Evolutionary conservation across 768 basidiomycete genomes (phyloP).

Genomic region (Leccinum fibrillosum): DNA sequence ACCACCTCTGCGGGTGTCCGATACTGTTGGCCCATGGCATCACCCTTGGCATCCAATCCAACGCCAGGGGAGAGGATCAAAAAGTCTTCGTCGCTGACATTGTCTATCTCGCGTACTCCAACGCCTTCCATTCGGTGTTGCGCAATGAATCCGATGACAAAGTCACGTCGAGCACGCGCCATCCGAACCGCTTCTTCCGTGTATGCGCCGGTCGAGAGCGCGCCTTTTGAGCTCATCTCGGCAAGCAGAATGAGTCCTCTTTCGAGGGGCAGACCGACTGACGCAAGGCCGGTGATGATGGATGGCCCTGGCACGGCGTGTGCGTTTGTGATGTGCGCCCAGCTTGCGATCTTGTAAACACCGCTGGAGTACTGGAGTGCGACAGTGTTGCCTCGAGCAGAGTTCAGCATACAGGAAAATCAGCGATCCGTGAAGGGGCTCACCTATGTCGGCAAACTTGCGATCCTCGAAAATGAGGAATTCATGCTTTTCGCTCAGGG

Average conservation of each 20-base stretch:
- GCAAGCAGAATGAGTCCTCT: constrained; percentile 89
- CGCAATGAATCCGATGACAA: constrained; percentile 97
- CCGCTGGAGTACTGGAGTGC: constrained; percentile 92
- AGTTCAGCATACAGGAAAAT: background rate
- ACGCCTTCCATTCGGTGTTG: constrained; percentile 78
- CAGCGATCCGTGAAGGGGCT: constrained; percentile 14
- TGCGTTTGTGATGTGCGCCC: constrained; percentile 97
- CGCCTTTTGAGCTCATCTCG: constrained; percentile 93
- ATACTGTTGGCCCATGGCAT: constrained; percentile 94
- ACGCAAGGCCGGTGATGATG: constrained; percentile 84
- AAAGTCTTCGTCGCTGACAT: constrained; percentile 66
- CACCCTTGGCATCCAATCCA: constrained; percentile 73
- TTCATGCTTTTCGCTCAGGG: constrained; percentile 75
- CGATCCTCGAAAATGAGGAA: constrained; percentile 98
- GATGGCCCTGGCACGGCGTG: constrained; percentile 96
- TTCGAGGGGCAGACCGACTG: constrained; percentile 76
- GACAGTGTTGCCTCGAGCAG: constrained; percentile 86
- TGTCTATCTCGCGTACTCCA: constrained; percentile 34
- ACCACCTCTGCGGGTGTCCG: constrained; percentile 85
- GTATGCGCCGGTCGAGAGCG: constrained; percentile 80
- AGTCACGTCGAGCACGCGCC: constrained; percentile 77
- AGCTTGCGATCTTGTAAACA: constrained; percentile 87
- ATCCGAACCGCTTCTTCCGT: constrained; percentile 82
- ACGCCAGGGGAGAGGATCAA: constrained; percentile 92
- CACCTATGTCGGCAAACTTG: constrained; percentile 98